Conservation (phyloP, 176 grass and related monocot genomes). For the Avena sativa region DNA sequence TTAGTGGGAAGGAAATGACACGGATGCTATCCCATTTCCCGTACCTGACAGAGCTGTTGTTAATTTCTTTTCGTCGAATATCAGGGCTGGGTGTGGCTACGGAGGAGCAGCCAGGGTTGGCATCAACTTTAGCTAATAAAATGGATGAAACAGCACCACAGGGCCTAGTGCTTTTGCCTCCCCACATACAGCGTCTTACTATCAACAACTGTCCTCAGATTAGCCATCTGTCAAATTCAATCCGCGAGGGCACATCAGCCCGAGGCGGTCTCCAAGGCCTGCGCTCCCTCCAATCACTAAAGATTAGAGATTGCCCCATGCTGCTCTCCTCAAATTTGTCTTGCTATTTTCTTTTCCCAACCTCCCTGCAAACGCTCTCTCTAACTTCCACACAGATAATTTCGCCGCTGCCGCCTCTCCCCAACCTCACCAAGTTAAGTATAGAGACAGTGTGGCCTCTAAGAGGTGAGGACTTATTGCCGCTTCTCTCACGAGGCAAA, state of each 20-base stretch:
- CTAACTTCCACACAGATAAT: too few relatives aligned
- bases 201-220: neutral
- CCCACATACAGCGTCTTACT: accelerated
- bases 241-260: too few relatives aligned
- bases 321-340: neutral
- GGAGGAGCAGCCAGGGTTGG: too few relatives aligned
- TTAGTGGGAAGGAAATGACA: neutral
- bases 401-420: too few relatives aligned
- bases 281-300: neutral
- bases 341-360: neutral
- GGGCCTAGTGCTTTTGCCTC: neutral
- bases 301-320: neutral
- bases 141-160: too few relatives aligned
- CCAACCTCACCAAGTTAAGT: too few relatives aligned
- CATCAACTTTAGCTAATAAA: too few relatives aligned
- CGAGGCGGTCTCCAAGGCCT: neutral
- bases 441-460: too few relatives aligned
- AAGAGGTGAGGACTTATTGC: neutral
- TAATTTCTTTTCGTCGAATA: accelerated
- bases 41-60: accelerated
- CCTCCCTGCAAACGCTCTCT: too few relatives aligned
- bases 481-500: neutral
- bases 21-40: neutral
- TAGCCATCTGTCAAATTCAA: neutral
- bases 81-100: neutral